Evolutionary conservation across 2,329 filamentous ascomycete species (phyloP).

Genomic region (Sphaerulina populicola): DNA sequence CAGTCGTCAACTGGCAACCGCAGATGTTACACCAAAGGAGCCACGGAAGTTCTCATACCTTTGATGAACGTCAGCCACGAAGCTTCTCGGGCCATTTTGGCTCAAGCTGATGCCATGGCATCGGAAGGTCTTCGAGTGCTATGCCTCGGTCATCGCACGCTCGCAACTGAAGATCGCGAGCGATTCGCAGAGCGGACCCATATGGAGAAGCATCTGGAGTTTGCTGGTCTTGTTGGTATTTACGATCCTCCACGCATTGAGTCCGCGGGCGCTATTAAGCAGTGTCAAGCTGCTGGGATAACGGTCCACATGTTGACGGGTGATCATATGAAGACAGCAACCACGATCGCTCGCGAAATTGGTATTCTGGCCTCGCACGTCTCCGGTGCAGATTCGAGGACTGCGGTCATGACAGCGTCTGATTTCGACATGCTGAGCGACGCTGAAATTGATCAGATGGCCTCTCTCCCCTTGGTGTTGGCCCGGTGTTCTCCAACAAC

Average conservation of each 20-base stretch:
- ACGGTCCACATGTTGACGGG: conserved; percentile 45
- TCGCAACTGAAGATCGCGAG: conserved; percentile 9
- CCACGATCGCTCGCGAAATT: conserved; percentile 42
- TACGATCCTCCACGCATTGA: conserved; percentile 31
- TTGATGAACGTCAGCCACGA: conserved; percentile 22
- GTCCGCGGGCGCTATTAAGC: conserved; percentile 35
- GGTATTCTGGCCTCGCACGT: conserved; percentile 35
- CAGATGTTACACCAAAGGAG: conserved; percentile 30
- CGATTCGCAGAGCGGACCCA: conserved; percentile 16
- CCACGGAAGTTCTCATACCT: conserved; percentile 29
- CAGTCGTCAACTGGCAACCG: conserved; percentile 8
- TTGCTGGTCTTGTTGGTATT: conserved; percentile 30
- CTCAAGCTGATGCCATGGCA: conserved; percentile 28
- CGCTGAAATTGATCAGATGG: conserved; percentile 37
- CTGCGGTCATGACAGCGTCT: conserved; percentile 38
- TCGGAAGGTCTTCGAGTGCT: conserved; percentile 30
- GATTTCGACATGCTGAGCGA: conserved; percentile 41
- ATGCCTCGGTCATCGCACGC: conserved; percentile 24
- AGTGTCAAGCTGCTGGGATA: conserved; percentile 42
- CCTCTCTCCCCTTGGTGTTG: conserved; percentile 38
- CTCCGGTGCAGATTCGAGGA: conserved; percentile 21
- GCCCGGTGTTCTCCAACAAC: conserved; percentile 42
- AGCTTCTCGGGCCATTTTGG: conserved; percentile 19
- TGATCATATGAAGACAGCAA: conserved; percentile 41
- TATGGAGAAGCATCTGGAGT: conserved; percentile 25